These are phyloP conservation scores for Rubia balearica DNA, from an alignment of 305 asterid genomes.

Conservation along the genomic window DNA sequence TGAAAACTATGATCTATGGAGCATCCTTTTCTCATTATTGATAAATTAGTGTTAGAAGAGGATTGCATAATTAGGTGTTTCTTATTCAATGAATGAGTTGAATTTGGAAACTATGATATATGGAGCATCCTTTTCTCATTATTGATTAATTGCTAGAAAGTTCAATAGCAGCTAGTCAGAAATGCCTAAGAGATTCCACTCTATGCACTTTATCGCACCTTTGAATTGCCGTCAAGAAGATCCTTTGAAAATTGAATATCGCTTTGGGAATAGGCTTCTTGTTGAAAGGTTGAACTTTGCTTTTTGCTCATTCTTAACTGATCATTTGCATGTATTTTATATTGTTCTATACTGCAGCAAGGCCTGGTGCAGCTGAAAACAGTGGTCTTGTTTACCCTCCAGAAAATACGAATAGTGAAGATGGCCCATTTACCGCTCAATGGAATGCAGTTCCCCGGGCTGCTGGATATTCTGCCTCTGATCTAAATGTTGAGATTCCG, in stretches of 20 bases:
- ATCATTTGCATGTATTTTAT: neutral
- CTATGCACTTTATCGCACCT: neutral
- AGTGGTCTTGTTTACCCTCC: conserved; percentile 39
- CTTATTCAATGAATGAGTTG: too few species aligned
- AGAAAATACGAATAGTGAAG: conserved; percentile 35
- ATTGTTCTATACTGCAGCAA: conserved; percentile 30
- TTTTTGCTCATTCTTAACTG: neutral
- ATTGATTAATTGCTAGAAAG: neutral
- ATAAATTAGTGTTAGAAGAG: neutral
- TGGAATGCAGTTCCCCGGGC: conserved; percentile 38
- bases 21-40: neutral
- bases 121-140: neutral
- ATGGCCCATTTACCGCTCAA: conserved; percentile 41
- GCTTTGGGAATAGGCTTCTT: neutral
- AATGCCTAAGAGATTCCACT: neutral
- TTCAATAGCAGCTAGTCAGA: neutral
- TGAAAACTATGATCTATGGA: neutral
- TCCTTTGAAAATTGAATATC: neutral
- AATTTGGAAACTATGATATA: neutral
- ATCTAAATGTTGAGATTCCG: conserved; percentile 11
- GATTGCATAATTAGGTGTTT: neutral
- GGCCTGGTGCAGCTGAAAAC: conserved; percentile 44
- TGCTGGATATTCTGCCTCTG: conserved; percentile 16
- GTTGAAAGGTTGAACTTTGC: neutral
- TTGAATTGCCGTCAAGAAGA: neutral